Conservation (phyloP, 2,329 filamentous ascomycete species). For the Cladophialophora chaetospira region DNA sequence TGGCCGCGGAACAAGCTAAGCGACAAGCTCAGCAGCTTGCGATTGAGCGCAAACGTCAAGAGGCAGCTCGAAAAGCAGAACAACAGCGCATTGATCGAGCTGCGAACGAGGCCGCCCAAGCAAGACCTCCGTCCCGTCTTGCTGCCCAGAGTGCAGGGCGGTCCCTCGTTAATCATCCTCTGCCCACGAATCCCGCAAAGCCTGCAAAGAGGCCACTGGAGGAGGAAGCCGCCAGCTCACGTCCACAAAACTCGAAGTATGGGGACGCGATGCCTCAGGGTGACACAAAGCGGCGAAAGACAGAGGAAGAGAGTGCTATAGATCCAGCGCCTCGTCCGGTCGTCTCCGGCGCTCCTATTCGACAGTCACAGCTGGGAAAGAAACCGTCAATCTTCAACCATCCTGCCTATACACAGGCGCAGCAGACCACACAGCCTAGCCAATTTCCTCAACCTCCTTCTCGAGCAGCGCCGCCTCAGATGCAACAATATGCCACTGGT, state of each 20-base stretch:
- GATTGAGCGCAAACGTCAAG: conserved; percentile 53
- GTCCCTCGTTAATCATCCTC: conserved; percentile 58
- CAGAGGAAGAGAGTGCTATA: conserved; percentile 68
- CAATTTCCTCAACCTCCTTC: conserved; percentile 64
- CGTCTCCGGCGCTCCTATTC: conserved; percentile 76
- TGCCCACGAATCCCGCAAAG: conserved; percentile 67
- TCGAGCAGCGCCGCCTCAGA: conserved; percentile 73
- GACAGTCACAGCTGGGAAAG: conserved; percentile 75
- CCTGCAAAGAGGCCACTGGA: conserved; percentile 70
- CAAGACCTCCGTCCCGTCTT: conserved; percentile 53
- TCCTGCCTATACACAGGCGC: conserved; percentile 39
- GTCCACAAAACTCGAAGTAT: conserved; percentile 42
- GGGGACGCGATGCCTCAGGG: conserved; percentile 62
- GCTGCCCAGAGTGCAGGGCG: conserved; percentile 57
- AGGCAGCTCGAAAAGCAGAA: conserved; percentile 49
- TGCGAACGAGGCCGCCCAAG: conserved; percentile 38
- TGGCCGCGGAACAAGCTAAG: conserved; percentile 61
- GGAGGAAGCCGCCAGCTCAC: conserved; percentile 58
- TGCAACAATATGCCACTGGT: conserved; percentile 77
- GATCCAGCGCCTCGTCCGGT: conserved; percentile 64
- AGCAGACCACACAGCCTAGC: conserved; percentile 63
- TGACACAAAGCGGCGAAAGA: conserved; percentile 79
- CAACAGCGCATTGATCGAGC: conserved; percentile 41
- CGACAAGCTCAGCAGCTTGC: conserved; percentile 63
- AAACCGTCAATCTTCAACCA: conserved; percentile 47